phyloP scores from a whole-genome alignment of 2,329 filamentous ascomycete genomes.

The Penicillium sp. region DNA sequence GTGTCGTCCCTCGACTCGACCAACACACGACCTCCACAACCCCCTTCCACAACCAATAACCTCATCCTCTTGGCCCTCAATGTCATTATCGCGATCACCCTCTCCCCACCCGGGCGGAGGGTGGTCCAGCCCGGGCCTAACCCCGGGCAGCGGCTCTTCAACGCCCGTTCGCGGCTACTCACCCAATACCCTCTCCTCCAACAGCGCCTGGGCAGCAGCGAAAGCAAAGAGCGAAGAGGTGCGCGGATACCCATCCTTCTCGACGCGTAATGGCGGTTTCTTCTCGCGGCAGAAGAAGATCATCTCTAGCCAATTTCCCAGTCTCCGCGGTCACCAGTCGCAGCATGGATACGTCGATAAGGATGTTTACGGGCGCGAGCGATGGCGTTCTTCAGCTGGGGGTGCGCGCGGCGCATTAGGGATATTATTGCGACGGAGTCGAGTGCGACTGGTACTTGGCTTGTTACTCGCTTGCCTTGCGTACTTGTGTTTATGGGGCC shows the following conservation, averaged over 20 bases:
- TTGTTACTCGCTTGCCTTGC: slow-evolving; percentile 65
- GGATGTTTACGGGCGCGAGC: slow-evolving; percentile 68
- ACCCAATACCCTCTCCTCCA: slow-evolving; percentile 27
- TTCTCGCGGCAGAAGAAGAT: slow-evolving; percentile 82
- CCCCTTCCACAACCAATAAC: background rate
- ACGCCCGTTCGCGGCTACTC: slow-evolving; percentile 61
- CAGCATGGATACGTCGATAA: slow-evolving; percentile 67
- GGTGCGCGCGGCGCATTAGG: slow-evolving; percentile 40
- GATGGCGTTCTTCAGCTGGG: slow-evolving; percentile 41
- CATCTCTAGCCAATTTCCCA: slow-evolving; percentile 77
- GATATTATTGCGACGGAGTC: slow-evolving; percentile 66
- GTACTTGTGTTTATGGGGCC: slow-evolving; percentile 71
- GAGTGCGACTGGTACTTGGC: slow-evolving; percentile 64
- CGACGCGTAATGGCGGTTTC: slow-evolving; percentile 82
- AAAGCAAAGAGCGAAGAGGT: slow-evolving; percentile 76
- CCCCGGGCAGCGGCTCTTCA: slow-evolving; percentile 71
- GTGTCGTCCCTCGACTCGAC: slow-evolving; percentile 3
- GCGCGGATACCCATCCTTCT: slow-evolving; percentile 77
- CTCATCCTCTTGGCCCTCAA: slow-evolving; percentile 40
- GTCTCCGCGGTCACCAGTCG: slow-evolving; percentile 60
- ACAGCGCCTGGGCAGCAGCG: slow-evolving; percentile 75
- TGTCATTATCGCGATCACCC: slow-evolving; percentile 86
- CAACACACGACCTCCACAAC: background rate
- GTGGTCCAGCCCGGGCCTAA: slow-evolving; percentile 83
- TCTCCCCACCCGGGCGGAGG: slow-evolving; percentile 83